Evolutionary conservation across 129 eudicot genomes (phyloP), one percentile per base, ranked within the genome.

Genomic region (Glebionis coronaria): DNA sequence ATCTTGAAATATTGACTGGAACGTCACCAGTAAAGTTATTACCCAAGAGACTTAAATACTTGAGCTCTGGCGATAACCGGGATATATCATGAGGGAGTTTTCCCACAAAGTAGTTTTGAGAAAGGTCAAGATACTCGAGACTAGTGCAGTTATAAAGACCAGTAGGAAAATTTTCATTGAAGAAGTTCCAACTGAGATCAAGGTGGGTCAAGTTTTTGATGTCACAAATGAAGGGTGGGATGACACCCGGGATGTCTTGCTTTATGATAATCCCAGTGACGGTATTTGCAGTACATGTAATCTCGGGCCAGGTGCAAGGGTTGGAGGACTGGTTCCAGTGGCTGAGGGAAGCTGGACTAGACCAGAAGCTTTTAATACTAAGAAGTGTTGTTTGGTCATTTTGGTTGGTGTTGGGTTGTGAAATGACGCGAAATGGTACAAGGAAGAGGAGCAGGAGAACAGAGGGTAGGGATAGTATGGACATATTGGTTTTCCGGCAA

Each of bases 1-100:
- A 69, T 40, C 64, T 55, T 31, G 86, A 82, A 38, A 90, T 68
- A 15, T 62, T 47, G 3, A 76, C 56, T 3, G 97, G 97, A 61
- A 90, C 80, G 76, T 90, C 79, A 1, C 97, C 96, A n/a, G 81
- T 72, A 80, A 90, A 90, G 82, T 80, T 90, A 70, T 90, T 90
- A 16, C 27, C 71, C 0, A 18, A 64, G 38, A 90, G 76, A 62
- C 49, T 77, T 40, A 90, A 78, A 46, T 29, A 47, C 28, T 27
- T n/a, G 1, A 90, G 81, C 15, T 23, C 74, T 9, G 78, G 31
- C 1, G 97, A 75, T 28, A 86, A 71, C 52, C 76, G 81, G 14
- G 68, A 21, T 15, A 90, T 65, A 29, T 86, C 88, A 0, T 57
- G 67, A 1, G 97, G 97, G 29, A 21, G 38, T 25, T 0, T 12